A percentile compares a stretch with the other conserved stretches of the same genome.
Conservation (phyloP, 73 alveolate genomes). For the Paramecium primaurelia region DNA sequence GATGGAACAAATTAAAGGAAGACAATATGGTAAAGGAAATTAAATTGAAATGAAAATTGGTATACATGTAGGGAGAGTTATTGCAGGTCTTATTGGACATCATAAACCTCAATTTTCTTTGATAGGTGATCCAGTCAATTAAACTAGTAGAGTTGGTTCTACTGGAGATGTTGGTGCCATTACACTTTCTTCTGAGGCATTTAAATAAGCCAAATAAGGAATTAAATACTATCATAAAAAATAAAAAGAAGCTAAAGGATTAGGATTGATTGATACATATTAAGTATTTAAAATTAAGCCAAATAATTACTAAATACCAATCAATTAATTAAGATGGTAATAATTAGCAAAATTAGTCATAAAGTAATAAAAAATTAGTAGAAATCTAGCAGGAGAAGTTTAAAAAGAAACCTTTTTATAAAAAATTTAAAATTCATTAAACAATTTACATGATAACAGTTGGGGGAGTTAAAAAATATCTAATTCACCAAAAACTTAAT, state of each 20-base stretch:
- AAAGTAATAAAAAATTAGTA: not conserved
- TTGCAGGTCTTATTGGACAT: slow-evolving; percentile 95
- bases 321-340: slow-evolving; percentile 30
- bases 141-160: slow-evolving; percentile 91
- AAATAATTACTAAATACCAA: not conserved
- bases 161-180: slow-evolving; percentile 65
- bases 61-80: slow-evolving; percentile 93
- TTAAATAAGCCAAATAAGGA: slow-evolving; percentile 13
- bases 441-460: not conserved
- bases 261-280: slow-evolving; percentile 64
- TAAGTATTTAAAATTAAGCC: slow-evolving; percentile 24
- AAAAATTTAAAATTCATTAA: not conserved
- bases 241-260: slow-evolving; percentile 63
- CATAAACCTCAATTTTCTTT: slow-evolving; percentile 94
- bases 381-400: not conserved
- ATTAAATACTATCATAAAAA: not conserved
- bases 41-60: slow-evolving; percentile 88
- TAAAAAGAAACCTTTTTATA: not conserved
- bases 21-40: slow-evolving; percentile 54
- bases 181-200: not conserved
- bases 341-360: not conserved
- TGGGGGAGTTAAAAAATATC: not conserved
- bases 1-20: slow-evolving; percentile 30
- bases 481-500: not conserved
- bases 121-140: slow-evolving; percentile 93